Conservation (phyloP, 2,329 filamentous ascomycete species). For the Lecanoromycetidae sp. region DNA sequence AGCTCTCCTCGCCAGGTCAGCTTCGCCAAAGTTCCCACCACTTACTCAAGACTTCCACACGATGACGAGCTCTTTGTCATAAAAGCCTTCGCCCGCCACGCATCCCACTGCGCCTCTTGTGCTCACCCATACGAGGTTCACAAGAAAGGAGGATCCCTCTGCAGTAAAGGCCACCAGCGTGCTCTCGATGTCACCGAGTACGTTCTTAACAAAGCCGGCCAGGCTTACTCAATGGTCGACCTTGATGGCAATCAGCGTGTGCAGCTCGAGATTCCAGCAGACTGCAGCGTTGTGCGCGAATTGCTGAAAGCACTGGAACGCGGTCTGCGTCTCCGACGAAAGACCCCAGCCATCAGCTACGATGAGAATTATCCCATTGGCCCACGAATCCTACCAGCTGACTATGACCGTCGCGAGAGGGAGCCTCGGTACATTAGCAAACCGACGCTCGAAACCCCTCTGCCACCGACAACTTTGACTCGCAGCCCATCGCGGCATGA, state of each 20-base stretch:
- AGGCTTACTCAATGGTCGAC: constrained; percentile 32
- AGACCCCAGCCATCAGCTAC: constrained; percentile 2
- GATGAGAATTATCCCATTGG: constrained; percentile 5
- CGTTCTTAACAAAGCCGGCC: constrained; percentile 26
- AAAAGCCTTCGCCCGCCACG: constrained; percentile 26
- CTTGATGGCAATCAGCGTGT: constrained; percentile 28
- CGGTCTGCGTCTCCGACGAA: constrained; percentile 24
- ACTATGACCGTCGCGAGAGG: not conserved
- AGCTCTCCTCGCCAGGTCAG: constrained; percentile 19
- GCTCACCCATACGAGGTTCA: constrained; percentile 23
- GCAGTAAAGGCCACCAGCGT: constrained; percentile 24
- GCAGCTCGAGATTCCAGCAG: constrained; percentile 32
- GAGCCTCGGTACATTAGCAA: constrained; percentile 11
- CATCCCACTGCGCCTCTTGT: constrained; percentile 25
- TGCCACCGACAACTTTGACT: not conserved
- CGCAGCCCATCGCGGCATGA: constrained; percentile 1
- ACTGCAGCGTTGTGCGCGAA: constrained; percentile 25
- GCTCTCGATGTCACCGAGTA: constrained; percentile 28
- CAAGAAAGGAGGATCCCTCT: constrained; percentile 24
- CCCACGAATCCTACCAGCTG: not conserved
- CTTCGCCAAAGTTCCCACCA: constrained; percentile 19
- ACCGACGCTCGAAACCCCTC: constrained; percentile 6
- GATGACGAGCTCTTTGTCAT: constrained; percentile 29
- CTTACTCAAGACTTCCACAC: constrained; percentile 23
- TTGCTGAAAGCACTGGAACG: constrained; percentile 33